Conservation (phyloP, 805 yeast species). For the Nakazawaea laoshanensis region DNA sequence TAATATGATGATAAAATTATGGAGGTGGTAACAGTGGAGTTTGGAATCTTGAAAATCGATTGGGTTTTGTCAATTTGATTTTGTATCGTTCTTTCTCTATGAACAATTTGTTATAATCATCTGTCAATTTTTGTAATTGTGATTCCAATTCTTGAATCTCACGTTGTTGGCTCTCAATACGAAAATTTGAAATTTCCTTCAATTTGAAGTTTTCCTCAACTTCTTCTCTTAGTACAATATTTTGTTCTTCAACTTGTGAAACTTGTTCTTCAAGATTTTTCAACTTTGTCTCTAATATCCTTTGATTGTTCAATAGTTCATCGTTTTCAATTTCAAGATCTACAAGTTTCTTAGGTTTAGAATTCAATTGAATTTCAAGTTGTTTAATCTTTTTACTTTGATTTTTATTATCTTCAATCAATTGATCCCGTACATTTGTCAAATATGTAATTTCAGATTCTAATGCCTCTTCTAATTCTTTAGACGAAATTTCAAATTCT, state of each 20-base stretch:
- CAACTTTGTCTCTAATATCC: constrained; percentile 26
- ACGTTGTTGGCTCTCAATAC: too few species aligned
- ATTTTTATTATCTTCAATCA: constrained; percentile 4
- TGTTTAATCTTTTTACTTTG: constrained; percentile 11
- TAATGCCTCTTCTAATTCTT: constrained; percentile 33
- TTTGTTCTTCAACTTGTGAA: constrained; percentile 2
- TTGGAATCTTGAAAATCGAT: not conserved
- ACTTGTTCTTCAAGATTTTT: constrained; percentile 24
- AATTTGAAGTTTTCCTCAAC: too few species aligned
- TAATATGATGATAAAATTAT: too few species aligned
- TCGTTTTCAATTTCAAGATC: constrained; percentile 35
- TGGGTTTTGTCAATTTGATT: constrained; percentile 6
- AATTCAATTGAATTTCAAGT: constrained; percentile 16
- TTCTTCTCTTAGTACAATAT: too few species aligned
- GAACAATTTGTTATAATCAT: too few species aligned
- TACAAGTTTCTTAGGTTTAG: constrained; percentile 24
- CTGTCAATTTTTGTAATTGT: too few species aligned
- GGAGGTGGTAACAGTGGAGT: not conserved
- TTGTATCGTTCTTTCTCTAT: constrained; percentile 4
- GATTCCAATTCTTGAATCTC: too few species aligned
- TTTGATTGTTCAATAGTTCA: constrained; percentile 28
- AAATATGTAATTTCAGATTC: constrained; percentile 31
- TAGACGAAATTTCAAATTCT: constrained; percentile 35
- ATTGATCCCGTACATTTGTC: constrained; percentile 6
- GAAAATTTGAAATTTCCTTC: too few species aligned